phyloP scores from a whole-genome alignment of 495 filamentous ascomycete genomes.

The Podospora comata region DNA sequence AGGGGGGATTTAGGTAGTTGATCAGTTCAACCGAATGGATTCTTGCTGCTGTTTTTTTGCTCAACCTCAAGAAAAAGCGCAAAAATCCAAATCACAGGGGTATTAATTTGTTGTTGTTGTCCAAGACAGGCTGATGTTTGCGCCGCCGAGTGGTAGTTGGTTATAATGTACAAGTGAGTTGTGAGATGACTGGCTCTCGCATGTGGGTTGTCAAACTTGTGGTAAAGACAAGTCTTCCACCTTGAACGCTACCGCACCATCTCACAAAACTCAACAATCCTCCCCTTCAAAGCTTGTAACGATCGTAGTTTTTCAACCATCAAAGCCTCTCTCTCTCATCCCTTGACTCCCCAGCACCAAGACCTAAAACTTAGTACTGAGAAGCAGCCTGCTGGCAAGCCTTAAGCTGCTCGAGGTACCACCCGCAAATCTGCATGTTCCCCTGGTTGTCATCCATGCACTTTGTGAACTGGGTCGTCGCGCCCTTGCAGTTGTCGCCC shows the following conservation, averaged over 20 bases:
- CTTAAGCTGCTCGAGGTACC: constrained; percentile 91
- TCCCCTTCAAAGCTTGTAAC: constrained; percentile 2
- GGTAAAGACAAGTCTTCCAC: not conserved
- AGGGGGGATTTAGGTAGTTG: not conserved
- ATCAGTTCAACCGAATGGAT: not conserved
- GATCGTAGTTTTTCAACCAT: not conserved
- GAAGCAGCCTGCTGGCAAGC: constrained; percentile 80
- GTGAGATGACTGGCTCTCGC: not conserved
- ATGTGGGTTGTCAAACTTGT: not conserved
- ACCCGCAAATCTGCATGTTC: constrained; percentile 91
- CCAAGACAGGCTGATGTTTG: not conserved
- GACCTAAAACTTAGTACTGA: constrained; percentile 61
- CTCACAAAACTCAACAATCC: not conserved
- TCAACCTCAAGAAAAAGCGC: not conserved
- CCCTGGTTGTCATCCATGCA: constrained; percentile 94
- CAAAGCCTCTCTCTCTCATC: not conserved
- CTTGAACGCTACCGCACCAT: not conserved
- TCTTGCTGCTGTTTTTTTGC: not conserved
- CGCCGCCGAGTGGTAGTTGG: not conserved
- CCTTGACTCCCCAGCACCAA: not conserved
- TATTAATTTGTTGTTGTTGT: not conserved
- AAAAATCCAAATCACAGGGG: not conserved
- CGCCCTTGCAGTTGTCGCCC: constrained; percentile 69
- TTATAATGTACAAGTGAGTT: not conserved
- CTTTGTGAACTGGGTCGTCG: constrained; percentile 81